phyloP scores from a whole-genome alignment of 208 protist species.

The Leptomonas pyrrhocoris region DNA sequence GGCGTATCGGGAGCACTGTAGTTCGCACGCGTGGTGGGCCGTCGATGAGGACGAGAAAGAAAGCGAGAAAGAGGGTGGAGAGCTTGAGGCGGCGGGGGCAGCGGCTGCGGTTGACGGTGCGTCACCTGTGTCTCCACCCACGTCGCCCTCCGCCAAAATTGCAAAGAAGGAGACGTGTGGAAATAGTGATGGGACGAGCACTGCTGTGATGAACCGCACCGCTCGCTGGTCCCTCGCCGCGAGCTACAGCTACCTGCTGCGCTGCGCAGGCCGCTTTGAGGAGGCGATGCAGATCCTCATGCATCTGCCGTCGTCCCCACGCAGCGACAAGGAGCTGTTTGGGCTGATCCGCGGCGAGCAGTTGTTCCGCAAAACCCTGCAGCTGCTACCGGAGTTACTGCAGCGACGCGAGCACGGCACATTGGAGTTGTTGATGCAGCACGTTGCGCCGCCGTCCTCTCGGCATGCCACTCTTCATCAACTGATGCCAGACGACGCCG shows the following conservation, averaged over 20 bases:
- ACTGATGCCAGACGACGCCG: not conserved
- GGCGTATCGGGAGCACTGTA: conserved; percentile 38
- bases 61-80: not conserved
- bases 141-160: not conserved
- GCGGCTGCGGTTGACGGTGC: not conserved
- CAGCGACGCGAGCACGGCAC: conserved; percentile 47
- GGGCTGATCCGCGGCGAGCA: conserved; percentile 31
- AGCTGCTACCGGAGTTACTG: conserved; percentile 65
- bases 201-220: conserved; percentile 28
- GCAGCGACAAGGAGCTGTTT: conserved; percentile 30
- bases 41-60: conserved; percentile 12
- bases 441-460: conserved; percentile 20
- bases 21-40: conserved; percentile 24
- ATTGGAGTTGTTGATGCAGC: conserved; percentile 58
- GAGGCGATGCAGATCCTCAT: conserved; percentile 71
- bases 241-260: conserved; percentile 59
- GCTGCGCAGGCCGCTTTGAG: conserved; percentile 44
- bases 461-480: not conserved
- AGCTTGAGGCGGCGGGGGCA: not conserved
- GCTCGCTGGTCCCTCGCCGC: conserved; percentile 49
- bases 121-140: not conserved
- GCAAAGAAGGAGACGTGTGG: not conserved
- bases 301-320: conserved; percentile 38
- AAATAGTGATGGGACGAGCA: not conserved
- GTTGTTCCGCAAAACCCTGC: conserved; percentile 42